phyloP scores from a whole-genome alignment of 805 yeast species.

The Blastobotrys terrestris region DNA sequence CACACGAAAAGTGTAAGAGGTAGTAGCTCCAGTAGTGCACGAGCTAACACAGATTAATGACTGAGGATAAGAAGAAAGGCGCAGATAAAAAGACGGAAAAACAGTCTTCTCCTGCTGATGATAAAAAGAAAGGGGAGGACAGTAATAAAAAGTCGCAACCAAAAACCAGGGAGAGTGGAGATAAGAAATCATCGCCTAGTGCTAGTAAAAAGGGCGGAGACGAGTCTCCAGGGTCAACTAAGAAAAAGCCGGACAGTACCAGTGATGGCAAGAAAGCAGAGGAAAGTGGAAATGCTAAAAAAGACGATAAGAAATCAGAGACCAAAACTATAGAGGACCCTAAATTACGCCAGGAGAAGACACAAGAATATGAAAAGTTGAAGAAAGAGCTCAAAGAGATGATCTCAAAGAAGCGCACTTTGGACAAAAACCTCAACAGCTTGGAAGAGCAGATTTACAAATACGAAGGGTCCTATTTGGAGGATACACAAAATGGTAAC shows the following conservation, averaged over 20 bases:
- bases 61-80: neutral
- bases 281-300: neutral
- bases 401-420: constrained; percentile 51
- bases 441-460: constrained; percentile 76
- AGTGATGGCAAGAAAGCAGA: constrained; percentile 5
- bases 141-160: neutral
- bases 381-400: constrained; percentile 61
- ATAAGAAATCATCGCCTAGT: neutral
- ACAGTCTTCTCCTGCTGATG: neutral
- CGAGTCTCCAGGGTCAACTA: neutral
- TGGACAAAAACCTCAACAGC: constrained; percentile 50
- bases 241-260: constrained; percentile 11
- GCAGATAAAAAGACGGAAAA: neutral
- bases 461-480: constrained; percentile 70
- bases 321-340: neutral
- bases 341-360: constrained; percentile 21
- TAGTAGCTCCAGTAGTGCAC: neutral
- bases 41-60: neutral
- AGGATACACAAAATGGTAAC: constrained; percentile 68
- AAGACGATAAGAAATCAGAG: neutral
- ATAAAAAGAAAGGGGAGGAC: neutral
- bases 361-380: constrained; percentile 55
- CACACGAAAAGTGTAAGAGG: too few relatives aligned
- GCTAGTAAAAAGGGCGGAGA: neutral
- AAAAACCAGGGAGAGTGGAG: neutral